Evolutionary conservation across 768 basidiomycete species (phyloP).

Genomic region (Crucibulum laeve): DNA sequence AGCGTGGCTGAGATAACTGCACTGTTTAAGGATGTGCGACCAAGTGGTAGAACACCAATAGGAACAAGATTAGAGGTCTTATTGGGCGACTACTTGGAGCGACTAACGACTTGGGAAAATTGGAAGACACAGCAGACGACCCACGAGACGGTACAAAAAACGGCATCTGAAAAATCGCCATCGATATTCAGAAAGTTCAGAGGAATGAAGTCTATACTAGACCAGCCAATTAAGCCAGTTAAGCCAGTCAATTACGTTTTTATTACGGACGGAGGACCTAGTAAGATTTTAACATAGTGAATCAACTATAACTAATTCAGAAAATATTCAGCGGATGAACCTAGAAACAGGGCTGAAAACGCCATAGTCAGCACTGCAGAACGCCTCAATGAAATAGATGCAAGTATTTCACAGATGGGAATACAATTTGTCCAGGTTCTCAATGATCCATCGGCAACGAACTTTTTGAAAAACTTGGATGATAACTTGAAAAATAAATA

Average conservation of each 20-base stretch:
- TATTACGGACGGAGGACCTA: slow-evolving; percentile 51
- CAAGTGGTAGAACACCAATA: neutral
- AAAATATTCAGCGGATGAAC: slow-evolving; percentile 5
- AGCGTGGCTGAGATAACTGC: neutral
- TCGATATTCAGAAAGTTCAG: neutral
- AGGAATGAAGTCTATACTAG: neutral
- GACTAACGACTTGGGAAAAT: too few species aligned
- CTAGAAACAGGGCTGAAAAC: slow-evolving; percentile 35
- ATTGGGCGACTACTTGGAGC: neutral
- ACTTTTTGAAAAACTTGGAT: slow-evolving; percentile 43
- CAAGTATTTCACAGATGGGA: slow-evolving; percentile 48
- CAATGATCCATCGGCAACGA: slow-evolving; percentile 32
- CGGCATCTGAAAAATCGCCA: too few species aligned
- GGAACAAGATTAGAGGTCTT: neutral
- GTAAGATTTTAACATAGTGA: slow-evolving; percentile 22
- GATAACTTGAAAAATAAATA: slow-evolving; percentile 38
- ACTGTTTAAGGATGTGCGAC: neutral
- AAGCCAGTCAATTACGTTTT: slow-evolving; percentile 51
- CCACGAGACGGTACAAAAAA: too few species aligned
- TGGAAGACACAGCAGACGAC: neutral
- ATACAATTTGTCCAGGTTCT: slow-evolving; percentile 67
- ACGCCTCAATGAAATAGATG: slow-evolving; percentile 39
- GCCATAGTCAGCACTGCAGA: slow-evolving; percentile 37
- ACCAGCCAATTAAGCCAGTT: slow-evolving; percentile 9
- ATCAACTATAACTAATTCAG: neutral